Evolutionary conservation across 164 flowering plant genomes (phyloP).

Genomic region (Berberis thunbergii): DNA sequence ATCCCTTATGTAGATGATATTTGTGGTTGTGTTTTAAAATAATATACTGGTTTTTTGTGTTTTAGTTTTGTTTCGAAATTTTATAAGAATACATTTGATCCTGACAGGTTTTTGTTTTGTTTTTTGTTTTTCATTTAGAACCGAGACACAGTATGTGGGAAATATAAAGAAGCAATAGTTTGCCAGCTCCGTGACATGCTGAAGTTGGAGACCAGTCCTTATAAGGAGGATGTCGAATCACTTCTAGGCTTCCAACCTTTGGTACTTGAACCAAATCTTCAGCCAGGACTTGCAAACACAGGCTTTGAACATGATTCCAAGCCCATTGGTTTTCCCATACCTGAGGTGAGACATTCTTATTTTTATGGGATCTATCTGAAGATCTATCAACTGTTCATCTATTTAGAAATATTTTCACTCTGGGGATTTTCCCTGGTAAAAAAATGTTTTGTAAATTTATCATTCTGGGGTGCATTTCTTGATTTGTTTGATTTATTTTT

Average conservation of each 20-base stretch:
- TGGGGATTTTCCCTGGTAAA: no score
- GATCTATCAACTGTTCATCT: background rate
- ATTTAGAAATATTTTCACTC: background rate
- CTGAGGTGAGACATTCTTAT: background rate
- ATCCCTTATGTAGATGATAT: no score
- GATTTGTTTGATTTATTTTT: no score
- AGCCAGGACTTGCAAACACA: constrained; percentile 7
- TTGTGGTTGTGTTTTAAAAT: background rate
- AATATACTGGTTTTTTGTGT: background rate
- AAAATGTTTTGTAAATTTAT: no score
- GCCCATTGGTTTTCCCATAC: background rate
- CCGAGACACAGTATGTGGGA: constrained; percentile 61
- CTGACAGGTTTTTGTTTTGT: background rate
- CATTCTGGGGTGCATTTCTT: no score
- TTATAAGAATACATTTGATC: background rate
- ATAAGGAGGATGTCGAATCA: constrained; percentile 22
- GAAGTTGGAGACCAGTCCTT: constrained; percentile 30
- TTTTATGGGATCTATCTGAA: background rate
- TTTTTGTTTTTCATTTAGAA: constrained; percentile 25
- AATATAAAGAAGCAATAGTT: constrained; percentile 59
- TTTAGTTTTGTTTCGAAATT: background rate
- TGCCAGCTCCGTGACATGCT: constrained; percentile 55
- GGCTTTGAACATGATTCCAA: constrained; percentile 1
- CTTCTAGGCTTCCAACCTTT: constrained; percentile 19
- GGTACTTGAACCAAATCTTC: constrained; percentile 16